Base-by-base conservation (phyloP, 2,329 filamentous ascomycete species). In the Scedosporium apiospermum region DNA sequence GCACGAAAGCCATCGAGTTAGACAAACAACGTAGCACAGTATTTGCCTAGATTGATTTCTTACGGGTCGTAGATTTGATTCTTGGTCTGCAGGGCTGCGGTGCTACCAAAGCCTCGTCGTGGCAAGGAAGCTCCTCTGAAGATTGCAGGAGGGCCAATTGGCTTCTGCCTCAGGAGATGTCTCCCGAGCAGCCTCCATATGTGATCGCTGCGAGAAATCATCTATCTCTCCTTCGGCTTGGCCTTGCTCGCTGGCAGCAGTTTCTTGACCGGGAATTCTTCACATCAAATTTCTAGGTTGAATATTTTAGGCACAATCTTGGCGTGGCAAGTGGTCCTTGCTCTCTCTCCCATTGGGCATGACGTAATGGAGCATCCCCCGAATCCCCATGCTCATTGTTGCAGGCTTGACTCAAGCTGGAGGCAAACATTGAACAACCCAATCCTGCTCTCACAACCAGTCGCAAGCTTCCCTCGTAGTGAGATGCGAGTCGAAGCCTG, bases 21-120 rank as follows among this genome's bases (percentile, higher is more conserved):
- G 65, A 64, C 57, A 53, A 44, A 12, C 63, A 38, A 64, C 64
- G 67, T 65, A 42, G 12, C 62, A 73, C 76, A 69, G 41, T 26
- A 57, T 41, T 49, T 38, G 61, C 61, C 30, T 23, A 51, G 27
- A 34, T 58, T 26, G 38, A n/a, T 53, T 46, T 68, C 74, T 68
- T 64, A 75, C 74, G 73, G 69, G 51, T 71, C 66, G 63, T 71
- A 74, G 63, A 75, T 69, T 66, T 74, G 72, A 62, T 73, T 74
- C 66, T 70, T 73, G 59, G 68, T 67, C 44, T 68, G 62, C 57
- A 10, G 57, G 46, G 12, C 64, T 51, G 26, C 51, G 21, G 58
- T 60, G n/a, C n/a, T 44, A 18, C 26, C 49, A 63, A 58, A 27
- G 65, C 62, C 23, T 21, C 51, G 51, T 16, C 21, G n/a, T n/a